Conservation (phyloP, 2,329 filamentous ascomycete species). For the Ascochyta rabiei region DNA sequence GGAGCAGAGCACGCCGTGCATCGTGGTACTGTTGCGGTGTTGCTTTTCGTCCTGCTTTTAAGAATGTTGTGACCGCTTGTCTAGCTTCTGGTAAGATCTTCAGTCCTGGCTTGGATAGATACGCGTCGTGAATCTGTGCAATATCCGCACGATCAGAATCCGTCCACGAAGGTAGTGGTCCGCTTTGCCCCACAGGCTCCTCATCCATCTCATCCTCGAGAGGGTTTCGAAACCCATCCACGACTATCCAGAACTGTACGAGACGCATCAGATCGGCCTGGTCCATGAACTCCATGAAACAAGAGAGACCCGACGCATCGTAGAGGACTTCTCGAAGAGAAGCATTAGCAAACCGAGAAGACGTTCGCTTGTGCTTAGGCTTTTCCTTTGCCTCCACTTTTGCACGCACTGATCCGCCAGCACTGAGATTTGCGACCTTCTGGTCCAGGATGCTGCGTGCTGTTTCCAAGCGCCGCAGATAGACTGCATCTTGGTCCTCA, state of each 20-base stretch:
- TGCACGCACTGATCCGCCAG: conserved; percentile 60
- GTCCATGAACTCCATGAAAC: conserved; percentile 99
- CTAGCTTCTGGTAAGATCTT: conserved; percentile 74
- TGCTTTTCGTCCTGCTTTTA: conserved; percentile 77
- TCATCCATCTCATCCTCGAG: conserved; percentile 81
- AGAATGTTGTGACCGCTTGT: conserved; percentile 74
- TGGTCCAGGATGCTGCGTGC: conserved; percentile 90
- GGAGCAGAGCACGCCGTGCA: conserved; percentile 80
- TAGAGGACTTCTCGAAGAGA: conserved; percentile 85
- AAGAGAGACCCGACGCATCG: conserved; percentile 88
- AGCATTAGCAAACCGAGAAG: conserved; percentile 74
- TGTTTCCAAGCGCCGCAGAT: conserved; percentile 87
- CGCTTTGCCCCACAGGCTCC: conserved; percentile 62
- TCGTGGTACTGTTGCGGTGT: conserved; percentile 81
- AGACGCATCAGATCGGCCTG: conserved; percentile 83
- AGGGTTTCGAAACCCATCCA: conserved; percentile 93
- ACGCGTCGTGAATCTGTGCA: conserved; percentile 88
- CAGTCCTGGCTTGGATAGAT: conserved; percentile 81
- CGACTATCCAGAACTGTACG: conserved; percentile 98
- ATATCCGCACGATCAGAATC: conserved; percentile 86
- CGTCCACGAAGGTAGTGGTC: conserved; percentile 67
- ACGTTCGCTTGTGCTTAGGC: conserved; percentile 47
- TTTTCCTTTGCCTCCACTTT: conserved; percentile 49
- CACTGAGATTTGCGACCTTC: conserved; percentile 80
- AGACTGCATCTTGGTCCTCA: conserved; percentile 82